Base-by-base conservation (phyloP, 495 filamentous ascomycete species). In the Penicillium longicatenatum region DNA sequence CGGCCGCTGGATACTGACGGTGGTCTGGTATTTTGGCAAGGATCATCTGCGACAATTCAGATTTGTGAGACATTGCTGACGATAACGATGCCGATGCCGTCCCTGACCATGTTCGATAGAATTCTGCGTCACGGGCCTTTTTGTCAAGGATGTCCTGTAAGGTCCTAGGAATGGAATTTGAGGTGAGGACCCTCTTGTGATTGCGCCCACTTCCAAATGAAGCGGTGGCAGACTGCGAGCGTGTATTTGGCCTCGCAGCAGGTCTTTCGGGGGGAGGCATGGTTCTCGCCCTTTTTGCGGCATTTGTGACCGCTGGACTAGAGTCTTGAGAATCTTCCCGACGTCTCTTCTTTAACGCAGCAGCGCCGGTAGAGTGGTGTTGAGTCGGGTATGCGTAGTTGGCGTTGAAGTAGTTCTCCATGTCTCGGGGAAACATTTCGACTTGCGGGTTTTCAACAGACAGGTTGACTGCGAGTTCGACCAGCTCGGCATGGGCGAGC, bases 341-440 rank as follows among this genome's bases (percentile, higher is more conserved):
- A 2, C 12, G 31, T 10, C 31, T 35, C 9, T 26, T 26, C 0
- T 26, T 26, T 26, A 6, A 26, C 3, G 26, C 26, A 26, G 3
- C 26, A 26, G 26, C 0, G 1, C 4, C 7, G 7, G 26, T 6
- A 6, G 7, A 6, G 26, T 26, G 26, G 26, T 26, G 26, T 26
- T 26, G 26, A 26, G 26, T 6, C 4, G 26, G 26, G 26, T 5
- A 26, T 26, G 4, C 7, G 26, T 26, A 26, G 7, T 26, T 4
- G 26, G 3, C 26, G 9, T 14, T 14, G 31, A 35, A 35, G 12
- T 35, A 67, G 51, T 8, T 61, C 44, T 12, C 61, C 54, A 77
- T 55, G 46, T 75, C 65, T 47, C 52, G 52, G 16, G 78, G 76
- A 53, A 78, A 79, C 50, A 81, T 74, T 0, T 75, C 66, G 2